Evolutionary conservation across 2,329 filamentous ascomycete species (phyloP).

Genomic region (Penicillium sp.): DNA sequence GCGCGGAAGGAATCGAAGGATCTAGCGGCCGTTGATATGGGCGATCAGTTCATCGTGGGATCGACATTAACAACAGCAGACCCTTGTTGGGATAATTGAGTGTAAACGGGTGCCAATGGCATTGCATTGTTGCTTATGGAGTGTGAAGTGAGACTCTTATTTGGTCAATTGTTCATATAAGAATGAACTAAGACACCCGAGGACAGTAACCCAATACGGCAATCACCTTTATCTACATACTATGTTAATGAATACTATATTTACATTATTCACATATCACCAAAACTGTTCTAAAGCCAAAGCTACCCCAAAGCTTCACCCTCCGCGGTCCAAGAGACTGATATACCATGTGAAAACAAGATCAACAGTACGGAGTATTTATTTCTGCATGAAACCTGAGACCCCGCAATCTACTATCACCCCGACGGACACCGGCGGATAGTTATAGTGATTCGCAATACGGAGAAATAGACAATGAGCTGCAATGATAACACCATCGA

Average conservation of each 20-base stretch:
- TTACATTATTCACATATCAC: not conserved
- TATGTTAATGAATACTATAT: not conserved
- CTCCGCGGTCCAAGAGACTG: not conserved
- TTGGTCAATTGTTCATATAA: not conserved
- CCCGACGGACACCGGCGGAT: slow-evolving; percentile 23
- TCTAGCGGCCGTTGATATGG: not conserved
- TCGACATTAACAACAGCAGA: not conserved
- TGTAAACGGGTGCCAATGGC: not conserved
- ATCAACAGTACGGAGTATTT: too few relatives aligned
- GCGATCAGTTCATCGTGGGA: slow-evolving; percentile 6
- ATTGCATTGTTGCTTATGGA: not conserved
- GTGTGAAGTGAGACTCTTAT: not conserved
- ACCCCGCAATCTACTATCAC: slow-evolving; percentile 5
- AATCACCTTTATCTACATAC: not conserved
- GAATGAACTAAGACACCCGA: not conserved
- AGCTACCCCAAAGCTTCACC: slow-evolving; percentile 13
- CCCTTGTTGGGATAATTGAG: not conserved
- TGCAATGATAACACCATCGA: not conserved
- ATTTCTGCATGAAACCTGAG: not conserved
- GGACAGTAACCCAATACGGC: not conserved
- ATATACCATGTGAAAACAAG: not conserved
- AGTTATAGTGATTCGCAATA: not conserved
- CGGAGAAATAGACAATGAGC: not conserved
- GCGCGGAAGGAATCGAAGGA: slow-evolving; percentile 1
- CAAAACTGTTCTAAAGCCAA: not conserved